Conservation (phyloP, 306 rosid genomes). For the Ochetophila trinervis region DNA sequence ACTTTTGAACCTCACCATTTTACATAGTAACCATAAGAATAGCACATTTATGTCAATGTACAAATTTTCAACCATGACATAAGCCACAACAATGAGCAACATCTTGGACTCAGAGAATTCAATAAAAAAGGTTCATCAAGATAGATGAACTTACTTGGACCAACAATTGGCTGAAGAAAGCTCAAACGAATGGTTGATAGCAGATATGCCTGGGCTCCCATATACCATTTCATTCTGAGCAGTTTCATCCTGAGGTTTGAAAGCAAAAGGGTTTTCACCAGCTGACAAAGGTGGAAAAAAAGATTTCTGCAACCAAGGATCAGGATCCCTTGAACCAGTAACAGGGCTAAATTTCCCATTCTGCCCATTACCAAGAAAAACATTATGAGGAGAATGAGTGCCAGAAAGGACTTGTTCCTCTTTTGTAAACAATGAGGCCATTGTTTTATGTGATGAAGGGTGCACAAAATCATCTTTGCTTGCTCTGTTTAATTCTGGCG, state of each 20-base stretch:
- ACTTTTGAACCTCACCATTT: not conserved
- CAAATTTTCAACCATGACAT: conserved; percentile 7
- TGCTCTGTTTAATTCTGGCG: conserved; percentile 54
- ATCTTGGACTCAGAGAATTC: not conserved
- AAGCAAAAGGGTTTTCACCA: conserved; percentile 36
- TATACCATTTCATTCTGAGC: conserved; percentile 57
- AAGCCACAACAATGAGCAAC: conserved; percentile 20
- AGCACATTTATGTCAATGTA: not conserved
- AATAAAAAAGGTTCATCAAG: conserved; percentile 9
- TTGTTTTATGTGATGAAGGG: conserved; percentile 69
- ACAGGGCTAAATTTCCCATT: conserved; percentile 64
- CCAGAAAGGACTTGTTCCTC: conserved; percentile 64
- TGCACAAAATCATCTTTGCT: conserved; percentile 67
- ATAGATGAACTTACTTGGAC: conserved; percentile 73
- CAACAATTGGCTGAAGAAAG: conserved; percentile 56
- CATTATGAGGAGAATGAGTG: conserved; percentile 58
- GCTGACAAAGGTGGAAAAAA: conserved; percentile 74
- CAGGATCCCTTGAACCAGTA: conserved; percentile 53
- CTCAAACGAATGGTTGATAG: conserved; percentile 55
- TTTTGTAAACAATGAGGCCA: conserved; percentile 71
- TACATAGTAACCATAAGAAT: not conserved
- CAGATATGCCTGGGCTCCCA: conserved; percentile 63
- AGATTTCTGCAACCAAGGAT: conserved; percentile 73
- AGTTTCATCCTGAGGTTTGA: conserved; percentile 56
- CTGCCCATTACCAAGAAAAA: conserved; percentile 70